phyloP scores from a whole-genome alignment of 495 filamentous ascomycete species.

The Trichoderma parareesei region DNA sequence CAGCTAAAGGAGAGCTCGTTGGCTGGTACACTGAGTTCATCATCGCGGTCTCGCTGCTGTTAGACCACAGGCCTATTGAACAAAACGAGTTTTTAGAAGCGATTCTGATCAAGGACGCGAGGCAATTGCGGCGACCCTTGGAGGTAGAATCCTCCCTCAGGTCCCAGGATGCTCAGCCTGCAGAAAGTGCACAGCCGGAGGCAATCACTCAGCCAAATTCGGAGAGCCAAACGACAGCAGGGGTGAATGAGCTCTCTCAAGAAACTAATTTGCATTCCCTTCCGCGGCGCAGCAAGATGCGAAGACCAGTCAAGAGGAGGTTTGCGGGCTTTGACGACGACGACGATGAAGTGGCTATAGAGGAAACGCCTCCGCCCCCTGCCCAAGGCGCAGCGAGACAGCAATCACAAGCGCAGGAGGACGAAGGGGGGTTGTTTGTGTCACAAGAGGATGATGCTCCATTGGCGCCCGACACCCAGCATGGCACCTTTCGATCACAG shows the following conservation, averaged over 20 bases:
- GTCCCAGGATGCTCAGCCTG: background rate
- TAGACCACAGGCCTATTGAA: constrained; percentile 75
- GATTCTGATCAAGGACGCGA: constrained; percentile 70
- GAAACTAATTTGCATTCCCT: background rate
- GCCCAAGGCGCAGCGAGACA: background rate
- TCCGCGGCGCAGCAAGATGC: background rate
- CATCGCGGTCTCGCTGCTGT: constrained; percentile 53
- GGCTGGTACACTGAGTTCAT: constrained; percentile 66
- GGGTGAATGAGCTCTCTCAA: background rate
- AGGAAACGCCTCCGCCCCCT: background rate
- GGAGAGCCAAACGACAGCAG: background rate
- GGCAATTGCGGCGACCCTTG: constrained; percentile 56
- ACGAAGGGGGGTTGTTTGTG: constrained; percentile 32
- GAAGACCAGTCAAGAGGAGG: constrained; percentile 5
- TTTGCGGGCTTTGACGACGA: constrained; percentile 17
- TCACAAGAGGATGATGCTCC: constrained; percentile 18
- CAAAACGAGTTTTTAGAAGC: constrained; percentile 92
- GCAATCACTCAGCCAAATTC: constrained; percentile 8
- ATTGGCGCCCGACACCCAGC: constrained; percentile 16
- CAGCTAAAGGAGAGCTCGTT: constrained; percentile 47
- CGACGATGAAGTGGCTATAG: constrained; percentile 13
- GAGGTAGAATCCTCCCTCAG: constrained; percentile 23
- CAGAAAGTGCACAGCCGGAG: background rate
- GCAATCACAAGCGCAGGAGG: constrained; percentile 13
- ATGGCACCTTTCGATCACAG: constrained; percentile 24